Percentiles rank a stretch among this genome's conserved stretches.
These are phyloP conservation scores for Pichia exigua DNA, from an alignment of 805 yeast species.

Conservation along the genomic window DNA sequence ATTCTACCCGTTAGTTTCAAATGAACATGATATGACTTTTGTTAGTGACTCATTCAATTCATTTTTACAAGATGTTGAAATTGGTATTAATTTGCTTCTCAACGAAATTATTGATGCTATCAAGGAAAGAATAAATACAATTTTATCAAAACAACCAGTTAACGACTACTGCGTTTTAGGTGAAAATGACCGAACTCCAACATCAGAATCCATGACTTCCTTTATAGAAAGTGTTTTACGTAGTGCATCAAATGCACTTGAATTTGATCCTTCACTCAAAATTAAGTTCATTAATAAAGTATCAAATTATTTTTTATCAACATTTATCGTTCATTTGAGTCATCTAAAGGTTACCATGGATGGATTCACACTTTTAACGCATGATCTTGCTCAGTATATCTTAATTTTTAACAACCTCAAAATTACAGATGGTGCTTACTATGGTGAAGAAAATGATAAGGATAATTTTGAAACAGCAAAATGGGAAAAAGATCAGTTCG, in stretches of 20 bases:
- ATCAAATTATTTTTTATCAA: slow-evolving; percentile 31
- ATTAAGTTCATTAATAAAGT: slow-evolving; percentile 18
- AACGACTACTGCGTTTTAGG: slow-evolving; percentile 46
- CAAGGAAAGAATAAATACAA: slow-evolving; percentile 40
- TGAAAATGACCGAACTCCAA: slow-evolving; percentile 50
- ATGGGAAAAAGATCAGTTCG: slow-evolving; percentile 42
- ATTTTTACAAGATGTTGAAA: slow-evolving; percentile 36
- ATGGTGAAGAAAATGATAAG: background rate
- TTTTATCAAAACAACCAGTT: slow-evolving; percentile 54
- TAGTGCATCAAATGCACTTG: slow-evolving; percentile 27
- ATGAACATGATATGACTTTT: slow-evolving; percentile 12
- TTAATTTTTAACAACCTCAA: slow-evolving; percentile 20
- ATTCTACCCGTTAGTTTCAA: slow-evolving; percentile 58
- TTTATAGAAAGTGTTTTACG: slow-evolving; percentile 37
- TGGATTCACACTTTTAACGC: slow-evolving; percentile 78
- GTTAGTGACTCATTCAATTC: slow-evolving; percentile 19
- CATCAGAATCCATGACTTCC: slow-evolving; percentile 56
- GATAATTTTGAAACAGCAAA: slow-evolving; percentile 20
- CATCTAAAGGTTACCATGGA: slow-evolving; percentile 68
- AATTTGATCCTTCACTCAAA: slow-evolving; percentile 18
- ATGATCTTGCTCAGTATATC: slow-evolving; percentile 74
- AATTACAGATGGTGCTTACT: background rate
- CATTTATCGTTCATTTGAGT: slow-evolving; percentile 63
- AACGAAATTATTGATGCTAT: slow-evolving; percentile 49
- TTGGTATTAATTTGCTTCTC: slow-evolving; percentile 55